Evolutionary conservation across 805 yeast species (phyloP).

Genomic region (Starmera amethionina): DNA sequence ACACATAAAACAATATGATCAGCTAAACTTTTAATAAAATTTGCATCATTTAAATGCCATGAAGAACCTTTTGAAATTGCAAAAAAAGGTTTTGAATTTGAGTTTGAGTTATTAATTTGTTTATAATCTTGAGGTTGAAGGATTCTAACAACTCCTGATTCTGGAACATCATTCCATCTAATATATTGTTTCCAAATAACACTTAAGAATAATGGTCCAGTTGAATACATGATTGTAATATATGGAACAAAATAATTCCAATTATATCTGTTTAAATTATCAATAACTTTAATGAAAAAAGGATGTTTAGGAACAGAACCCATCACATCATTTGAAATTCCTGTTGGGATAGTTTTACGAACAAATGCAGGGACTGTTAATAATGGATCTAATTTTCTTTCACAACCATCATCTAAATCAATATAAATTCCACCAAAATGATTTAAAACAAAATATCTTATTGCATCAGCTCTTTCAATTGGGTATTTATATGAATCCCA

Average conservation of each 20-base stretch:
- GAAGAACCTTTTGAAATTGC: constrained; percentile 75
- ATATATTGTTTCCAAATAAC: constrained; percentile 84
- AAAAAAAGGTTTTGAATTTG: constrained; percentile 34
- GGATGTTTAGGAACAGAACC: constrained; percentile 84
- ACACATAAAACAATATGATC: constrained; percentile 68
- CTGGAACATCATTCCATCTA: constrained; percentile 60
- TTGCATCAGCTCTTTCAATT: constrained; percentile 85
- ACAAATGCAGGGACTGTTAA: constrained; percentile 78
- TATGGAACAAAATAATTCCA: constrained; percentile 78
- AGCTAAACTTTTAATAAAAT: constrained; percentile 62
- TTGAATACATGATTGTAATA: constrained; percentile 84
- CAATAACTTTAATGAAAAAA: constrained; percentile 63
- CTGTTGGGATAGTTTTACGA: constrained; percentile 81
- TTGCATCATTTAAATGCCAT: constrained; percentile 89
- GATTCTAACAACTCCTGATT: constrained; percentile 55
- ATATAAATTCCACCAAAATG: constrained; percentile 88
- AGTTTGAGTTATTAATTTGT: constrained; percentile 35
- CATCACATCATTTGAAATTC: constrained; percentile 89
- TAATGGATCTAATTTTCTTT: constrained; percentile 68
- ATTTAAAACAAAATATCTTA: constrained; percentile 72
- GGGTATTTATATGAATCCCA: constrained; percentile 74
- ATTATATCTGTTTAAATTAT: constrained; percentile 51
- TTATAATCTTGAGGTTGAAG: constrained; percentile 70
- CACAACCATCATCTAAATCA: constrained; percentile 86
- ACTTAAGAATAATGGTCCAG: constrained; percentile 84